Evolutionary conservation across 2,329 filamentous ascomycete species (phyloP).

Genomic region (Colletotrichum lupini): DNA sequence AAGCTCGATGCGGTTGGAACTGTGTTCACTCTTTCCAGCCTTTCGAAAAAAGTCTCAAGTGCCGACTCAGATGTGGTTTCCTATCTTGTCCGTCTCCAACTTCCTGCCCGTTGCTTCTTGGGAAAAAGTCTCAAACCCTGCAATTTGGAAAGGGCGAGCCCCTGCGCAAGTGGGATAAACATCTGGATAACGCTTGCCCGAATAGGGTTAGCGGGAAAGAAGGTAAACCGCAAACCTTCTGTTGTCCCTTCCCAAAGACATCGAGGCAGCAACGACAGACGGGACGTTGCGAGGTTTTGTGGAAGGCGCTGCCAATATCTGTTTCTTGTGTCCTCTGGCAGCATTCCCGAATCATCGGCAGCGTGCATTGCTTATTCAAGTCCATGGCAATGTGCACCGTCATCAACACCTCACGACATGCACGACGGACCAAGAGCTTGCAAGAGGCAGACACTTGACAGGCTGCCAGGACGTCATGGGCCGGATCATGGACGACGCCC

Average conservation of each 20-base stretch:
- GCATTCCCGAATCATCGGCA: neutral
- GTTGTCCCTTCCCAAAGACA: neutral
- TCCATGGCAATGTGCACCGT: neutral
- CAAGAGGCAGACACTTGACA: conserved; percentile 5
- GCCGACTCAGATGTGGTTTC: neutral
- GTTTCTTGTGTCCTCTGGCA: neutral
- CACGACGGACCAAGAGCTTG: neutral
- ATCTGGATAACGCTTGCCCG: conserved; percentile 17
- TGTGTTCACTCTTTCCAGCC: neutral
- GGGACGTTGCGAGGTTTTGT: neutral
- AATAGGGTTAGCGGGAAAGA: conserved; percentile 23
- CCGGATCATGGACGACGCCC: neutral
- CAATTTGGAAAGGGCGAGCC: conserved; percentile 10
- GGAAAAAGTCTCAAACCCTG: neutral
- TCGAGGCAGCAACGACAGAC: neutral
- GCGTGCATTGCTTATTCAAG: neutral
- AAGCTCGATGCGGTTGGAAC: neutral
- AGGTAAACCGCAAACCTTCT: neutral
- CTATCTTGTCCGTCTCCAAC: neutral
- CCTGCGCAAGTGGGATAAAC: conserved; percentile 17
- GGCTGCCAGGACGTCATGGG: conserved; percentile 9
- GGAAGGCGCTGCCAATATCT: neutral
- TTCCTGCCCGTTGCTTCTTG: conserved; percentile 1
- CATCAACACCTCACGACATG: neutral
- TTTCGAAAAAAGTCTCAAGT: neutral